Conservation (phyloP, 495 filamentous ascomycete species). For the Penicillium egyptiacum region DNA sequence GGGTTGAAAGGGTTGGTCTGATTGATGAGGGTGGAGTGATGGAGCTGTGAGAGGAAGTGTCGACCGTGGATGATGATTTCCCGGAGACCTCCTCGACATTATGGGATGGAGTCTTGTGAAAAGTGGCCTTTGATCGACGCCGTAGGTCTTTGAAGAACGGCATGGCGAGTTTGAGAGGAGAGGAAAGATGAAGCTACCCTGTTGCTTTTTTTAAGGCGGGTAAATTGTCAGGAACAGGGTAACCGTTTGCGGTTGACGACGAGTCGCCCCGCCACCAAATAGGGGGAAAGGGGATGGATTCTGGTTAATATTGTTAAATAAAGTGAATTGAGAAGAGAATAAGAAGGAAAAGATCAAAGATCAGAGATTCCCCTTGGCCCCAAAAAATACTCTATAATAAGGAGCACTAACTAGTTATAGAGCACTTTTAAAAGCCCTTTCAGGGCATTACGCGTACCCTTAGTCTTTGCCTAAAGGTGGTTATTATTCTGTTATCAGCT, state of each 20-base stretch:
- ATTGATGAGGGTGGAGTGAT: constrained; percentile 62
- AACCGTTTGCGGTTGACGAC: constrained; percentile 41
- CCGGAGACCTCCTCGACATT: constrained; percentile 52
- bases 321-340: background rate
- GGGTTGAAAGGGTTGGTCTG: constrained; percentile 52
- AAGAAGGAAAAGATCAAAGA: constrained; percentile 6
- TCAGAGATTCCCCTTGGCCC: background rate
- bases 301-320: background rate
- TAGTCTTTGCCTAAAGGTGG: background rate
- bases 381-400: background rate
- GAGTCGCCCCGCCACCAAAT: constrained; percentile 21
- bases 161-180: constrained; percentile 34
- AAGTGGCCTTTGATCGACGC: constrained; percentile 67
- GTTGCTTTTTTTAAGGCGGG: background rate
- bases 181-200: background rate
- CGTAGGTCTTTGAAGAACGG: constrained; percentile 77
- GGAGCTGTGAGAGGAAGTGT: constrained; percentile 54
- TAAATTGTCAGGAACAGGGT: constrained; percentile 26
- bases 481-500: background rate
- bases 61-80: constrained; percentile 65
- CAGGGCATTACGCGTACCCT: constrained; percentile 27
- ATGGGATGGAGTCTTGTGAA: constrained; percentile 54
- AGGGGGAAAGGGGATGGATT: constrained; percentile 6
- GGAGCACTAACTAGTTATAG: background rate
- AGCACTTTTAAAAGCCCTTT: background rate